These are phyloP conservation scores for Coemansia sp. DNA, from an alignment of 192 early-diverging fungal species.

Conservation along the genomic window DNA sequence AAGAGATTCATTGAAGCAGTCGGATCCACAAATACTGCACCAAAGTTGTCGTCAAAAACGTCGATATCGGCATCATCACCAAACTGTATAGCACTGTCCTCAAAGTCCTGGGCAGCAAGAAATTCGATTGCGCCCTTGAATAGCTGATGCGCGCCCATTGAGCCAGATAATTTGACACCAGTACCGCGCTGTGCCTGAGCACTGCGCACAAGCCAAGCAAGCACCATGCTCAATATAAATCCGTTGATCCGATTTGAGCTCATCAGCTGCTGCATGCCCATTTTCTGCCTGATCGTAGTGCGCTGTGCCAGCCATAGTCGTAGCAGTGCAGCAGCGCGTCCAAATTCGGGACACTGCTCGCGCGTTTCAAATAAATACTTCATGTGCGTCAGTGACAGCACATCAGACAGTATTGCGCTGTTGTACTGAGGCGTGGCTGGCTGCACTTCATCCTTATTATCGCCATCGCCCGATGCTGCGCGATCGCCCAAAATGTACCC, in stretches of 20 bases:
- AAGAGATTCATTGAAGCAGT: slow-evolving; percentile 83
- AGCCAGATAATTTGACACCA: slow-evolving; percentile 58
- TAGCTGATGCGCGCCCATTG: slow-evolving; percentile 84
- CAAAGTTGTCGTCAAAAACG: slow-evolving; percentile 64
- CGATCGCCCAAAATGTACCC: slow-evolving; percentile 16
- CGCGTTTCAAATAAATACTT: slow-evolving; percentile 73
- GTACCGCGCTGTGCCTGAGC: slow-evolving; percentile 34
- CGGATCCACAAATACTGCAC: slow-evolving; percentile 83
- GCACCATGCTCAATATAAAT: slow-evolving; percentile 84
- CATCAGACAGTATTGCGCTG: slow-evolving; percentile 76
- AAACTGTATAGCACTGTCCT: slow-evolving; percentile 23
- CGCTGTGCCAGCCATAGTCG: slow-evolving; percentile 88
- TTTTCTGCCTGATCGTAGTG: slow-evolving; percentile 31
- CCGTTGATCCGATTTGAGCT: slow-evolving; percentile 58
- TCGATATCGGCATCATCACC: slow-evolving; percentile 14
- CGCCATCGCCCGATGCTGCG: background rate
- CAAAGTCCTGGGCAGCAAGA: slow-evolving; percentile 56
- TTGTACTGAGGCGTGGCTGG: slow-evolving; percentile 90
- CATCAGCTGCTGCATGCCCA: slow-evolving; percentile 10
- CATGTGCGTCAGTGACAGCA: slow-evolving; percentile 70
- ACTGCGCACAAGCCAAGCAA: slow-evolving; percentile 75
- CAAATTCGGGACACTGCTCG: slow-evolving; percentile 71
- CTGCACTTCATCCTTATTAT: slow-evolving; percentile 7
- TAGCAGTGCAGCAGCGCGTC: slow-evolving; percentile 74
- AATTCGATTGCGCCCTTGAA: slow-evolving; percentile 84